Evolutionary conservation across 176 grass and related monocot species (phyloP).

Genomic region (Triticum turgidum): DNA sequence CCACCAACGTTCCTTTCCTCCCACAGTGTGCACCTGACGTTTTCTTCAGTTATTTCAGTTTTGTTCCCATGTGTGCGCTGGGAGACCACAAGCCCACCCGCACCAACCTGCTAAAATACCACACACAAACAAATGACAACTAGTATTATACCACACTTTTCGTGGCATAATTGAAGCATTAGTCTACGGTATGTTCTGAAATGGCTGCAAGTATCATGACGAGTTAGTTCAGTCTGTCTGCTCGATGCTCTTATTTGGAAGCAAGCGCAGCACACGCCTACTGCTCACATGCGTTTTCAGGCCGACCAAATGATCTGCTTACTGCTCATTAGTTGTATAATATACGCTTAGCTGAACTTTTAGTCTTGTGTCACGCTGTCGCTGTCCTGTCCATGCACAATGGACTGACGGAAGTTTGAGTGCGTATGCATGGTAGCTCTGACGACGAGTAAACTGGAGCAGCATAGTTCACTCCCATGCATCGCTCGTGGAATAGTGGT

Average conservation of each 20-base stretch:
- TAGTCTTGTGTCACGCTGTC: slow-evolving; percentile 26
- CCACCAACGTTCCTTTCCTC: slow-evolving; percentile 25
- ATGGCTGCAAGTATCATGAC: neutral
- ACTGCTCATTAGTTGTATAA: neutral
- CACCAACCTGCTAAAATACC: slow-evolving; percentile 25
- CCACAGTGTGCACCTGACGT: slow-evolving; percentile 40
- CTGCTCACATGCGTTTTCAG: slow-evolving; percentile 28
- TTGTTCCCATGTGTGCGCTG: slow-evolving; percentile 41
- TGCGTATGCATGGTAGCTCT: neutral
- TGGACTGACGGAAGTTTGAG: neutral
- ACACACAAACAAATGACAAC: slow-evolving; percentile 17
- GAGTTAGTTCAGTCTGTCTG: slow-evolving; percentile 15
- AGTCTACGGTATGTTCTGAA: neutral
- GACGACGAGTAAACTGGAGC: neutral
- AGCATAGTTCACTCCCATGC: neutral
- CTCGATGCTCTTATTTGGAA: slow-evolving; percentile 18
- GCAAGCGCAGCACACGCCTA: slow-evolving; percentile 4
- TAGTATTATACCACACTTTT: neutral
- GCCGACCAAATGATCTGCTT: slow-evolving; percentile 13
- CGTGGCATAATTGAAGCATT: neutral
- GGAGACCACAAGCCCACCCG: slow-evolving; percentile 28
- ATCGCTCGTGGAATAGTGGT: neutral
- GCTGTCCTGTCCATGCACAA: neutral
- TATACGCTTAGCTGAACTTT: slow-evolving; percentile 6
- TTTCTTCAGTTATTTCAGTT: slow-evolving; percentile 38